Conservation (phyloP, 306 rosid species). For the Echinosophora koreensis region DNA sequence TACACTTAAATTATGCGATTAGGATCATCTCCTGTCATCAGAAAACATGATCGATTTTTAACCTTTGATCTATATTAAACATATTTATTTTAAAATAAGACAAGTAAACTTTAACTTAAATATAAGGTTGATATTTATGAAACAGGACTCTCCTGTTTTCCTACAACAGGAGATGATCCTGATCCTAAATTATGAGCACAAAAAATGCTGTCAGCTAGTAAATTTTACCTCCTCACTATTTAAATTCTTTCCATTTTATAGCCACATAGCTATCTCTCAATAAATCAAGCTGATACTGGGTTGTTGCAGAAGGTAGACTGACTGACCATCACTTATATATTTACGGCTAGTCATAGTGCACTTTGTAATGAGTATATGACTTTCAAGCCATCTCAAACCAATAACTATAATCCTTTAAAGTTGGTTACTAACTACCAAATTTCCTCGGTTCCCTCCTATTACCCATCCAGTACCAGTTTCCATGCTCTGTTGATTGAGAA, state of each 20-base stretch:
- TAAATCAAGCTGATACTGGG: neutral
- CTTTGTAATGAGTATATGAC: neutral
- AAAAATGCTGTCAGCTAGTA: neutral
- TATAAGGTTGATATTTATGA: too few relatives aligned
- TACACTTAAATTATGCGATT: too few relatives aligned
- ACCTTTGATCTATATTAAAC: too few relatives aligned
- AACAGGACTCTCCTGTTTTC: too few relatives aligned
- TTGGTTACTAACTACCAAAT: neutral
- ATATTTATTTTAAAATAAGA: too few relatives aligned
- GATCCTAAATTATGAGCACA: neutral
- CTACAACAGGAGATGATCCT: too few relatives aligned
- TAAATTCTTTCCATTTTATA: neutral
- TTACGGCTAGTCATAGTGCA: neutral
- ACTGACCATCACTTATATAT: neutral
- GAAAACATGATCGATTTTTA: too few relatives aligned
- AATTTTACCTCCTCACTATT: neutral
- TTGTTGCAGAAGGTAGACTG: neutral
- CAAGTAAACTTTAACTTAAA: too few relatives aligned
- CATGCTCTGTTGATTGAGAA: neutral
- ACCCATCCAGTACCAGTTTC: constrained; percentile 1
- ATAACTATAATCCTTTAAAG: neutral
- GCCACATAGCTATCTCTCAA: neutral
- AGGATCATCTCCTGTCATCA: too few relatives aligned
- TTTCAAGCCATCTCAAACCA: neutral
- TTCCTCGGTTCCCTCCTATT: neutral